phyloP scores from a whole-genome alignment of 148 eudicot species.

The Rhododendron vialii region DNA sequence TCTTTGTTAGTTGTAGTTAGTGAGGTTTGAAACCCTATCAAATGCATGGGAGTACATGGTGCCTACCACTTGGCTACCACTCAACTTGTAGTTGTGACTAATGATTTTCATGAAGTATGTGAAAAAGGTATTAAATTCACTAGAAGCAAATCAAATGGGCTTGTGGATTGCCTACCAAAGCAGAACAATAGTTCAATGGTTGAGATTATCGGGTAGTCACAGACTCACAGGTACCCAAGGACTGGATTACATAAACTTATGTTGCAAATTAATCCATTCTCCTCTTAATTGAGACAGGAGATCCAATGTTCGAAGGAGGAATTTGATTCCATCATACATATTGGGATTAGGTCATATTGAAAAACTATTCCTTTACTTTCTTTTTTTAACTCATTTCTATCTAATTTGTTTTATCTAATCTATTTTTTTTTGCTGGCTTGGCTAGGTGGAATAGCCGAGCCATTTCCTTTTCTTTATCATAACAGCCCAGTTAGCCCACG shows the following conservation, averaged over 20 bases:
- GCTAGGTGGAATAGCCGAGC: too few relatives aligned
- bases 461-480: too few relatives aligned
- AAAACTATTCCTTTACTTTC: too few relatives aligned
- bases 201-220: neutral
- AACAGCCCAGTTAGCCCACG: too few relatives aligned
- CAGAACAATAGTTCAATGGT: neutral
- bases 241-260: neutral
- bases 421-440: too few relatives aligned
- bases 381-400: too few relatives aligned
- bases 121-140: neutral
- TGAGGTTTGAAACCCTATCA: neutral
- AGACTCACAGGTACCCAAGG: neutral
- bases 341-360: too few relatives aligned
- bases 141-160: neutral
- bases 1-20: neutral
- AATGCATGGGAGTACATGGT: neutral
- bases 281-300: too few relatives aligned
- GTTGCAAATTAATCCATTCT: neutral
- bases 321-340: too few relatives aligned
- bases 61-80: neutral
- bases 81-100: neutral
- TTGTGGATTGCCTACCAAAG: neutral
- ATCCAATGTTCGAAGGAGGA: too few relatives aligned
- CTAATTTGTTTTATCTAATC: too few relatives aligned
- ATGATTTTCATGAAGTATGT: neutral